phyloP scores from a whole-genome alignment of 176 grass and related monocot genomes.

The Bromus sterilis region DNA sequence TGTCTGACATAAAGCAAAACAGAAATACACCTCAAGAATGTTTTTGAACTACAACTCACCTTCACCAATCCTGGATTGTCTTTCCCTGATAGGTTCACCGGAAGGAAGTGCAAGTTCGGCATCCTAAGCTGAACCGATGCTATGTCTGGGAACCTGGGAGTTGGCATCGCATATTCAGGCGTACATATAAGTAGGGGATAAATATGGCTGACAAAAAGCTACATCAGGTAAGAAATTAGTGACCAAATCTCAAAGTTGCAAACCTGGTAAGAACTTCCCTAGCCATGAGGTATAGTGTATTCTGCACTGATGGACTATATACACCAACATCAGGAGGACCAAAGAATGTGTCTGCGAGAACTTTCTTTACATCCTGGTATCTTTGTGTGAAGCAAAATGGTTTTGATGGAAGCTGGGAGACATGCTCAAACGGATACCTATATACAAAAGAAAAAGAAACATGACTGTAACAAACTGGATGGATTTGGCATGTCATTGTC shows the following conservation, averaged over 20 bases:
- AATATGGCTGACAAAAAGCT: neutral
- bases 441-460: neutral
- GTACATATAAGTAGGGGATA: neutral
- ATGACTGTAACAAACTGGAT: neutral
- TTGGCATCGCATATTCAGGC: neutral
- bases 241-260: neutral
- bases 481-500: neutral
- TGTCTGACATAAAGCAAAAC: neutral
- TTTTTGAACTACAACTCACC: conserved; percentile 38
- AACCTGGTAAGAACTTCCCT: conserved; percentile 86
- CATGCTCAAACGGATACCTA: conserved; percentile 64
- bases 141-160: conserved; percentile 68
- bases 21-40: neutral
- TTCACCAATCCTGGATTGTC: conserved; percentile 72
- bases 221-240: neutral
- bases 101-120: conserved; percentile 91
- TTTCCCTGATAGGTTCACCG: conserved; percentile 78
- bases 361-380: conserved; percentile 77
- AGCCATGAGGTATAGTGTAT: conserved; percentile 77
- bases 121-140: conserved; percentile 75
- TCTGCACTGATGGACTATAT: conserved; percentile 93
- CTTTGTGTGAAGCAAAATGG: conserved; percentile 78
- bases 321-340: conserved; percentile 71
- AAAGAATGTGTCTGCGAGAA: conserved; percentile 78
- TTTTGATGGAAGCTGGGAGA: conserved; percentile 62